Evolutionary conservation across 1,284 basidiomycete species (phyloP), one percentile per base, ranked within the genome.

Genomic region (Pterulicium gracile): DNA sequence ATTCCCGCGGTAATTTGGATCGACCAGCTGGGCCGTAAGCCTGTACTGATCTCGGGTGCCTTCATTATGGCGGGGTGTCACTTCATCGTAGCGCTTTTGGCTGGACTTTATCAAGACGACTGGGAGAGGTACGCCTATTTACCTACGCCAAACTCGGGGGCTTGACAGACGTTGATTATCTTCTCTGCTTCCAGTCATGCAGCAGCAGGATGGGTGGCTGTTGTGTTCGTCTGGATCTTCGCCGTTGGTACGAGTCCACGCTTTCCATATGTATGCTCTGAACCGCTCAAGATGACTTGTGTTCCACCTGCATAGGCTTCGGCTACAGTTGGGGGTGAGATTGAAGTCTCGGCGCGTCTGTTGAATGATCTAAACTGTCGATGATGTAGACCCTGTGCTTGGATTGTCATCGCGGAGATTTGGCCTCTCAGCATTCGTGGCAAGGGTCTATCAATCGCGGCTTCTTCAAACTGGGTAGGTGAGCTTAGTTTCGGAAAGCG

Each of bases 391-490:
- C 7, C n/a, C 7, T 80, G 77, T 52, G 65, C 75, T 15, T 82
- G 80, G 79, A 79, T 82, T 56, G 58, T 81, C 40, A 73, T 79
- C 12, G 74, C 80, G 4, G 80, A 71, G 64, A 80, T 81, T 45
- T 82, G 77, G 76, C 79, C 79, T 14, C 56, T 83, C 49, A 77
- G 72, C 51, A 68, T 81, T 47, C 79, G 79, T 49, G 76, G 79
- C 43, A 83, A 83, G 60, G 81, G 79, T 27, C 56, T 83, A 34
- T 82, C 80, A 1, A 79, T 84, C 45, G 75, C 77, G 3, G 75
- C 79, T 10, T 82, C 79, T 3, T 79, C 79, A 1, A 83, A 83
- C 61, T 84, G 80, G 79, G n/a, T n/a, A n/a, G n/a, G 77, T 77
- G 58, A 24, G 67, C 56, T 20, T 20, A 20, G 32, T 27, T n/a